phyloP scores from a whole-genome alignment of 352 stramenopile species.

The Aphanomyces astaci region DNA sequence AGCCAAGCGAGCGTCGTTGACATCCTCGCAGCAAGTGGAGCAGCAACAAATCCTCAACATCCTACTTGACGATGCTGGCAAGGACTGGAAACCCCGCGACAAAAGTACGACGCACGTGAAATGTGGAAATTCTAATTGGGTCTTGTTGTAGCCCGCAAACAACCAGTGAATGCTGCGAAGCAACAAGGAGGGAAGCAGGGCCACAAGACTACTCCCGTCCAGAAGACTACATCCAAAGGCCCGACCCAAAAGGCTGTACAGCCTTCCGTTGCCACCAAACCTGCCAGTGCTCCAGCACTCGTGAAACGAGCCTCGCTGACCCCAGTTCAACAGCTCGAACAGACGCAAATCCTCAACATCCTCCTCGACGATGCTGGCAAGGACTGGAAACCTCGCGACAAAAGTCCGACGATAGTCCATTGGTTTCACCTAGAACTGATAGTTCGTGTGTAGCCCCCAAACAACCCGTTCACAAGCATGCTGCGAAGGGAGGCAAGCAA shows the following conservation, averaged over 20 bases:
- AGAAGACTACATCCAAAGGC: neutral
- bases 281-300: neutral
- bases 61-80: neutral
- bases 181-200: neutral
- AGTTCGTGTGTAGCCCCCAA: no score
- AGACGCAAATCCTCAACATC: neutral
- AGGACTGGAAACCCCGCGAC: constrained; percentile 2
- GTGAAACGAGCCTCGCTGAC: neutral
- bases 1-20: neutral
- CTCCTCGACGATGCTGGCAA: neutral
- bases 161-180: neutral
- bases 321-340: neutral
- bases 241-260: neutral
- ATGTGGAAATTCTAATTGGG: neutral
- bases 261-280: neutral
- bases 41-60: neutral
- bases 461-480: no score
- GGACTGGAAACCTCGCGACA: neutral
- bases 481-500: no score
- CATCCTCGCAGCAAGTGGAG: neutral
- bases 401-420: no score
- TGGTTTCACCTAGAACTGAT: no score
- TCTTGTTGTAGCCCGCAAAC: neutral
- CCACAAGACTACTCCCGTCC: neutral
- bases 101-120: no score